Conservation (phyloP, 139 green algal genomes). For the Pseudopediastrum boryanum region DNA sequence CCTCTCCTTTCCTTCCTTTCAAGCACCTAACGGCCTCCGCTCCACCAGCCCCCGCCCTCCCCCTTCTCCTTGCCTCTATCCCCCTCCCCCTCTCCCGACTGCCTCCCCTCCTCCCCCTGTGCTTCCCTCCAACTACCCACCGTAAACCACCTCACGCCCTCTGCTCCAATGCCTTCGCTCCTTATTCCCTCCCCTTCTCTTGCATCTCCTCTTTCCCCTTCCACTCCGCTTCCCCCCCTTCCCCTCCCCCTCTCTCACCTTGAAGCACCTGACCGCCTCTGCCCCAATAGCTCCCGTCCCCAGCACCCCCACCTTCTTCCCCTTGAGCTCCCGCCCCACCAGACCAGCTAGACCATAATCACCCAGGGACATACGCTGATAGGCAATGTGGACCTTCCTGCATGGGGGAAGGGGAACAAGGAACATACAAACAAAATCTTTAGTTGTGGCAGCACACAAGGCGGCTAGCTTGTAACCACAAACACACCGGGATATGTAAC, state of each 20-base stretch:
- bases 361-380: conserved; percentile 57
- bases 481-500: too few species aligned
- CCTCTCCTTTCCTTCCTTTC: conserved; percentile 38
- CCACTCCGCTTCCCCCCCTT: too few species aligned
- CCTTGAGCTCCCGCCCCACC: conserved; percentile 76
- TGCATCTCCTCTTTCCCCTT: too few species aligned
- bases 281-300: conserved; percentile 85
- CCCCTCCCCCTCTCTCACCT: conserved; percentile 38
- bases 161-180: too few species aligned
- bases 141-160: too few species aligned
- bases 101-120: too few species aligned
- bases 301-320: conserved; percentile 77
- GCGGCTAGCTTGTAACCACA: too few species aligned
- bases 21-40: conserved; percentile 48
- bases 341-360: conserved; percentile 82
- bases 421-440: neutral
- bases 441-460: neutral
- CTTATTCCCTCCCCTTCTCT: too few species aligned
- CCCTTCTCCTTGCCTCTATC: too few species aligned
- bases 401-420: neutral
- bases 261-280: conserved; percentile 53
- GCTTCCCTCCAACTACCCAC: too few species aligned
- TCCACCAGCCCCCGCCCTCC: conserved; percentile 84
- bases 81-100: too few species aligned
- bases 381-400: conserved; percentile 65